Base-by-base conservation (phyloP, 1,284 basidiomycete genomes). In the Marasmius sp. region DNA sequence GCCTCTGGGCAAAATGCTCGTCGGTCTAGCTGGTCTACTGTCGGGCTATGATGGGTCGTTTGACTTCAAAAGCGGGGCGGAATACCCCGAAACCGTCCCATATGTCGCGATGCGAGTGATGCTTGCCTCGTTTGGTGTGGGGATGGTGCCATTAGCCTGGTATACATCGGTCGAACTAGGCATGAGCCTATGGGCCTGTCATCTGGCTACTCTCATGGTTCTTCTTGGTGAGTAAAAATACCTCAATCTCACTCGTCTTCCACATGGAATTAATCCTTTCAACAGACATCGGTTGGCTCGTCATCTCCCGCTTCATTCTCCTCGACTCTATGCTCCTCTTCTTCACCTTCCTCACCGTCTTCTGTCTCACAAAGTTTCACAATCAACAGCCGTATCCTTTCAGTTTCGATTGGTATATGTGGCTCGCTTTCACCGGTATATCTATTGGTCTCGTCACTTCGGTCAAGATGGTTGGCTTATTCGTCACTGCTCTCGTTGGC, bases 1-100 rank as follows among this genome's bases (percentile, higher is more conserved):
- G 2, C 97, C 97, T 0, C 84, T 99, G 39, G 97, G 97, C 22
- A 99, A 99, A 82, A 98, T 99, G 95, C 85, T 99, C 60, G 97
- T 99, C 59, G 97, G 95, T 6, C 83, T 99, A 18, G 94, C 91
- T 2, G 97, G 97, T 22, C 81, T 95, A 58, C 77, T 99, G 64
- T 85, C 94, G 5, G 97, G 97, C 52, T 99, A 98, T 75, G 85
- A 96, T 67, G 97, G 97, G 18, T 75, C 81, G 27, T 99, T 94
- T 70, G 97, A 98, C 64, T 99, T 98, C 82, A 95, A 97, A 75
- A 96, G 94, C 61, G 97, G 97, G 2, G 88, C 86, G 63, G 78
- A 77, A 51, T 99, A 99, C 74, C 94, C 95, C 0, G 85, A 86
- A 3, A 82, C 81, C 61, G 93, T 98, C 38, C 96, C 96, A 0